Conservation (phyloP, 345 rosid genomes). For the Murraya paniculata region DNA sequence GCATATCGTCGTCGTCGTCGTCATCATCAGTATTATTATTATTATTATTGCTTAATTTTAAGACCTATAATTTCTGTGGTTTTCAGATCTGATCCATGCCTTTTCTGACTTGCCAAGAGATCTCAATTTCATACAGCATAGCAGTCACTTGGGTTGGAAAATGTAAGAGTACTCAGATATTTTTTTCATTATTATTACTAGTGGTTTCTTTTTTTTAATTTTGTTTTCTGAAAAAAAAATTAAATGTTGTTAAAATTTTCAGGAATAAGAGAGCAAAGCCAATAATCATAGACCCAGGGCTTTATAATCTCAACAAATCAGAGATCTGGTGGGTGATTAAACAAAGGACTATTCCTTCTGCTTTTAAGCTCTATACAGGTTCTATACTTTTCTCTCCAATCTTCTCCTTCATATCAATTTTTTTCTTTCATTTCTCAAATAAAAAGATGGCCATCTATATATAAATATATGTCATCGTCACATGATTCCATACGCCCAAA, state of each 20-base stretch:
- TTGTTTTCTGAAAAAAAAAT: neutral
- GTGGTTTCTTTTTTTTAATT: neutral
- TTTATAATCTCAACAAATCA: conserved; percentile 70
- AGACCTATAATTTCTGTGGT: conserved; percentile 1
- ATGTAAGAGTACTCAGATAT: conserved; percentile 37
- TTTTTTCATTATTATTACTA: neutral
- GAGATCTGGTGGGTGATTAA: conserved; percentile 79
- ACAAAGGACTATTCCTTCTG: conserved; percentile 79
- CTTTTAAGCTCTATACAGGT: conserved; percentile 96
- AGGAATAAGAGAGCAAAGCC: conserved; percentile 92
- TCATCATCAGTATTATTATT: neutral
- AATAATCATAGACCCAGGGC: conserved; percentile 81
- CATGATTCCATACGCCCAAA: neutral
- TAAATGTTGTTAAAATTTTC: neutral
- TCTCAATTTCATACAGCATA: conserved; percentile 85
- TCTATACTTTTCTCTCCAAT: neutral
- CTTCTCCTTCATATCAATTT: neutral
- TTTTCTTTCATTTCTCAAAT: neutral
- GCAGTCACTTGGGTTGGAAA: conserved; percentile 87
- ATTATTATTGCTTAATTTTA: neutral
- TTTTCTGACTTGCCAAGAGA: conserved; percentile 80
- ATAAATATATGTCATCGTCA: neutral
- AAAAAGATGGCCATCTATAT: neutral
- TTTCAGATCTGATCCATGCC: conserved; percentile 85
- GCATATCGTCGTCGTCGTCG: neutral